phyloP scores from a whole-genome alignment of 768 basidiomycete species.

The Punctularia strigosozonata region DNA sequence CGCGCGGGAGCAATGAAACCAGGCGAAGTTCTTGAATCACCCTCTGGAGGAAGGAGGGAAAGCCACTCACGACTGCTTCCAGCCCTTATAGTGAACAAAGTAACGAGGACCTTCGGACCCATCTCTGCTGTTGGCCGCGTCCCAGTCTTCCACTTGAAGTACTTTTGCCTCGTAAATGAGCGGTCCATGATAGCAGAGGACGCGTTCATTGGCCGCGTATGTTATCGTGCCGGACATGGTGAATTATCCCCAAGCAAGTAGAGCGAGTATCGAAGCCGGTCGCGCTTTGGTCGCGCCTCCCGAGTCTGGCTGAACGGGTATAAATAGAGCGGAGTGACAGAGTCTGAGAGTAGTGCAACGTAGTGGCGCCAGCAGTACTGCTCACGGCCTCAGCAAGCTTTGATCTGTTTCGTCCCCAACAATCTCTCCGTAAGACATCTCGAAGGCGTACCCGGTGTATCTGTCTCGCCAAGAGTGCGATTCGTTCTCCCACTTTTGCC shows the following conservation, averaged over 20 bases:
- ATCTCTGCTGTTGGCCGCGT: slow-evolving; percentile 47
- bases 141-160: slow-evolving; percentile 52
- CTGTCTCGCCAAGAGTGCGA: no score
- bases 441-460: no score
- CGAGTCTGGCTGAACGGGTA: no score
- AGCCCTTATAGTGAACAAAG: slow-evolving; percentile 97
- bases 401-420: no score
- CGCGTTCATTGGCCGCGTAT: slow-evolving; percentile 54
- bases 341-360: no score
- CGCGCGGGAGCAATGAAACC: slow-evolving; percentile 1
- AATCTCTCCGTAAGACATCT: no score
- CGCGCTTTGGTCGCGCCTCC: no score
- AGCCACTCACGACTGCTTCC: slow-evolving; percentile 83
- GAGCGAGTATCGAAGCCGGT: background rate
- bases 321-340: no score
- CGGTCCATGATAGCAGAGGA: slow-evolving; percentile 91
- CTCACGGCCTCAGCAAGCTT: no score
- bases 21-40: slow-evolving; percentile 3
- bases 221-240: background rate
- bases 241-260: background rate
- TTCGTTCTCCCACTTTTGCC: no score
- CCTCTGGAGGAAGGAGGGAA: background rate
- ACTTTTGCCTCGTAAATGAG: slow-evolving; percentile 94
- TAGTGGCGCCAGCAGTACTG: no score
- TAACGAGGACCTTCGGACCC: slow-evolving; percentile 70